Evolutionary conservation across 768 basidiomycete species (phyloP), one percentile per base, ranked within the genome.

Genomic region (Boletus barrowsii): DNA sequence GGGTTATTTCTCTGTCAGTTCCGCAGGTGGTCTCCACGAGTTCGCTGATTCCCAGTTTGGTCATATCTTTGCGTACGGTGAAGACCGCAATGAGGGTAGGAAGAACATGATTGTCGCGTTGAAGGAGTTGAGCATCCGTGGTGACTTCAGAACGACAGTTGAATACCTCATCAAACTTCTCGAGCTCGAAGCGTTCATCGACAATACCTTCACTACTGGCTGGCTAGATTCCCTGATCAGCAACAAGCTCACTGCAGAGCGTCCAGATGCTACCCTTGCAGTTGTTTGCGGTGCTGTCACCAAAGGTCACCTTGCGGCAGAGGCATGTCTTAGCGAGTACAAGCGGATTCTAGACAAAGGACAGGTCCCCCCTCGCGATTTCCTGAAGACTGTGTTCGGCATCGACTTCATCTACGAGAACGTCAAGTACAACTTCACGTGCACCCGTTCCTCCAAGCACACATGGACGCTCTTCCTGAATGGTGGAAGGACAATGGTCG

Each of bases 21-120:
- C 88, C 14, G 88, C 95, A 10, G 97, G 97, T 69, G 97, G 96
- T 71, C 83, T 99, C 50, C 97, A 99, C 73, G 95, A 99, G 72
- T 98, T 94, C 64, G 97, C 97, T 40, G 97, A 99, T 73, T 98
- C 96, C 10, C 97, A 99, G 64, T 98, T 99, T 66, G 97, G 97
- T 50, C 97, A 99, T 69, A 98, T 98, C 68, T 99, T 99, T 62
- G 97, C 96, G 17, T 98, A 98, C 63, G 97, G 97, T 49, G 90
- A 95, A 72, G 96, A 98, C 68, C 91, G 97, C 60, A 77, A 83
- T 56, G 95, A 98, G 73, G 90, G 90, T 64, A 75, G 97, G 65
- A 99, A 99, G 79, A 98, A 98, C 70, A 99, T 99, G 96, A 96
- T 99, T 56, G 90, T 99, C 61, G 97, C 97, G 3, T 76, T 99